These are phyloP conservation scores for Penicillium sp. DNA, from an alignment of 2,329 filamentous ascomycete genomes.

Conservation along the genomic window DNA sequence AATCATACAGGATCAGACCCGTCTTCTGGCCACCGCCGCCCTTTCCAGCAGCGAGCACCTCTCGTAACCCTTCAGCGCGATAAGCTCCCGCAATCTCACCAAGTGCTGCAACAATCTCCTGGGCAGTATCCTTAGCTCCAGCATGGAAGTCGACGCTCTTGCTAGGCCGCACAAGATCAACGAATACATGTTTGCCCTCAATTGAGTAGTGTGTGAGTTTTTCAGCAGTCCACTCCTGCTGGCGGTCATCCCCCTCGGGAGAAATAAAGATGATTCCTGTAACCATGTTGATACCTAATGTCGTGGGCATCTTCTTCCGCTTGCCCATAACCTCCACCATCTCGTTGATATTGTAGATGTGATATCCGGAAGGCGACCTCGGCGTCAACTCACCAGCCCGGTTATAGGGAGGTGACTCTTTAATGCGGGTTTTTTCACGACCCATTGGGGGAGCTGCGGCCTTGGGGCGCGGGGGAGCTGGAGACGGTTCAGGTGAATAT, in stretches of 20 bases:
- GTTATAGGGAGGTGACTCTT: conserved; percentile 59
- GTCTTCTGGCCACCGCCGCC: conserved; percentile 71
- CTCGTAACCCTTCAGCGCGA: conserved; percentile 75
- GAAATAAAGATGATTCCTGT: conserved; percentile 89
- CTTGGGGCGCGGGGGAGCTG: conserved; percentile 39
- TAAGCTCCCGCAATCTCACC: conserved; percentile 87
- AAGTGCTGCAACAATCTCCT: conserved; percentile 85
- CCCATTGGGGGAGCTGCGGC: conserved; percentile 22
- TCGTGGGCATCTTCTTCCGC: conserved; percentile 98
- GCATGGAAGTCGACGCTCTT: conserved; percentile 97
- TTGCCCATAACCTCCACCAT: conserved; percentile 97
- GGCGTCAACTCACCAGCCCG: conserved; percentile 52
- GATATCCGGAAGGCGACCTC: conserved; percentile 75
- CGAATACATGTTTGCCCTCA: conserved; percentile 95
- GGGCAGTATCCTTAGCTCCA: conserved; percentile 92
- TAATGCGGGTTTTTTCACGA: conserved; percentile 44
- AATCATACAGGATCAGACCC: conserved; percentile 88
- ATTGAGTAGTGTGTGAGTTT: conserved; percentile 97
- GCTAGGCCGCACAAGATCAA: conserved; percentile 87
- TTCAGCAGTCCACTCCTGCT: conserved; percentile 91
- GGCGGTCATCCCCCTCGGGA: conserved; percentile 79
- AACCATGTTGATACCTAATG: conserved; percentile 85
- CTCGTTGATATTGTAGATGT: conserved; percentile 95
- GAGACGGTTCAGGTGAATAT: conserved; percentile 56
- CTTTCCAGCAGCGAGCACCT: conserved; percentile 79